phyloP scores from a whole-genome alignment of 805 yeast species.

The Candida xiaguanensis region DNA sequence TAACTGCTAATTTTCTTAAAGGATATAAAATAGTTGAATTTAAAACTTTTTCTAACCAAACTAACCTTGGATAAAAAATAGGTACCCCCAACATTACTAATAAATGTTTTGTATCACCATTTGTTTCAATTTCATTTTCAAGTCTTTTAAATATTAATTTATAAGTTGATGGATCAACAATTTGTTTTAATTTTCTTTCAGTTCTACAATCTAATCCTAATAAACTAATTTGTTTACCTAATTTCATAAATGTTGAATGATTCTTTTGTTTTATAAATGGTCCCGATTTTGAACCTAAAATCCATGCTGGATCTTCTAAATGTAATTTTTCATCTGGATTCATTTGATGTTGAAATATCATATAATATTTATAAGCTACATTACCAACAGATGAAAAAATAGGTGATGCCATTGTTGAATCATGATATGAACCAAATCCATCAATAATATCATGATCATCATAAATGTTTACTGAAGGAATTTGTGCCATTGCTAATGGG shows the following conservation, averaged over 20 bases:
- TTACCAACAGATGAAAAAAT: constrained; percentile 72
- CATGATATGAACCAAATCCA: constrained; percentile 88
- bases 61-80: constrained; percentile 89
- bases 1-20: constrained; percentile 52
- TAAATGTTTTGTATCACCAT: constrained; percentile 63
- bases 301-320: constrained; percentile 52
- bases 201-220: constrained; percentile 91
- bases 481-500: constrained; percentile 74
- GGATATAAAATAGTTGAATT: constrained; percentile 60
- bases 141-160: constrained; percentile 57
- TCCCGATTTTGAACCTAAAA: constrained; percentile 54
- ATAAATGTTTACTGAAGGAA: constrained; percentile 81
- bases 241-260: constrained; percentile 65
- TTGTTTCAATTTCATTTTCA: constrained; percentile 44
- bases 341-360: constrained; percentile 88
- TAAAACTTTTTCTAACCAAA: constrained; percentile 80
- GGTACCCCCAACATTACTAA: constrained; percentile 90
- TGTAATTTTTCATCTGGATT: constrained; percentile 40
- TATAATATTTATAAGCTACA: constrained; percentile 78
- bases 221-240: constrained; percentile 72
- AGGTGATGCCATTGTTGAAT: constrained; percentile 66
- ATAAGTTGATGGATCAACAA: constrained; percentile 58
- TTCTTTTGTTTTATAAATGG: constrained; percentile 65
- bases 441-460: constrained; percentile 98
- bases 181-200: constrained; percentile 65